Conservation (phyloP, 2,329 filamentous ascomycete species). For the Epichloe sp. region DNA sequence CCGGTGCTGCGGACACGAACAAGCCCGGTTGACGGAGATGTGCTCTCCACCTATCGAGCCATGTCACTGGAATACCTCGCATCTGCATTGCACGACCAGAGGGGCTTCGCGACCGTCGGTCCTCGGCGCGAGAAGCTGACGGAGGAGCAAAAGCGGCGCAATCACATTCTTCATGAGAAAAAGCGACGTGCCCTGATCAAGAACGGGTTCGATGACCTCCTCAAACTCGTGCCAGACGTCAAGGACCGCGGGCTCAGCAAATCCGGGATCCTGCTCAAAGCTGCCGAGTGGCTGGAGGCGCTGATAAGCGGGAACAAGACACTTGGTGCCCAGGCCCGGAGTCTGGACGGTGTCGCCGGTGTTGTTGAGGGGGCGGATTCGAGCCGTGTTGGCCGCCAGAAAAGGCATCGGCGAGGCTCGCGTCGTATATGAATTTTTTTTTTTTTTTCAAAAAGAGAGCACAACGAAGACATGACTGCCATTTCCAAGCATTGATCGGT, state of each 20-base stretch:
- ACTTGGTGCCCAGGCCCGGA: neutral
- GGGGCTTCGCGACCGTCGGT: neutral
- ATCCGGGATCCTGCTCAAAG: neutral
- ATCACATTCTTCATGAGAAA: slow-evolving; percentile 3
- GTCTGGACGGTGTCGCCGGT: neutral
- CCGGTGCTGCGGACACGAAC: neutral
- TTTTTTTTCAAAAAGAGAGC: neutral
- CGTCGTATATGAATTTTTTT: neutral
- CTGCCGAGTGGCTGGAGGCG: slow-evolving; percentile 1
- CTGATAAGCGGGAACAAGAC: neutral
- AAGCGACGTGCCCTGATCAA: slow-evolving; percentile 4
- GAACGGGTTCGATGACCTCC: neutral
- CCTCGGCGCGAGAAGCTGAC: neutral
- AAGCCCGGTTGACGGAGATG: neutral
- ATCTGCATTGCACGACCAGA: neutral
- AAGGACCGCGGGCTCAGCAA: slow-evolving; percentile 1
- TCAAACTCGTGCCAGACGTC: neutral
- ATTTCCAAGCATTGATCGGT: no score
- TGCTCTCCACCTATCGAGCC: neutral
- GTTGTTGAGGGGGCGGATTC: no score
- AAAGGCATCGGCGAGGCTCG: neutral
- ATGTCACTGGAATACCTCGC: neutral
- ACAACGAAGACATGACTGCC: no score
- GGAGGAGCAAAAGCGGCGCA: slow-evolving; percentile 1
- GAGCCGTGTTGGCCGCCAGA: neutral